Conservation (phyloP, 2,329 filamentous ascomycete genomes). For the Exophiala lecanii-corni region DNA sequence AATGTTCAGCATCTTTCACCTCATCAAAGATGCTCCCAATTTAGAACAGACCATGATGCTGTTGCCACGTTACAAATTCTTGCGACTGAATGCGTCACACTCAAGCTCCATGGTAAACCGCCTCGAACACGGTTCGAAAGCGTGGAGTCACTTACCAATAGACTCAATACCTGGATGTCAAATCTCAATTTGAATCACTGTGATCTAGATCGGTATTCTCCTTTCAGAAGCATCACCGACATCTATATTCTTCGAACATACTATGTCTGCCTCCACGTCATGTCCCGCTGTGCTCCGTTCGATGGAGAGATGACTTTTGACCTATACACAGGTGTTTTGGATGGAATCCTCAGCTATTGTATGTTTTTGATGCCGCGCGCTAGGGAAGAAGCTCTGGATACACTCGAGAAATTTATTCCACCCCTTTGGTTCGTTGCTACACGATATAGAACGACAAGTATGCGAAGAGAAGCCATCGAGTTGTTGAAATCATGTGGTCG, state of each 20-base stretch:
- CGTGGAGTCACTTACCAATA: constrained; percentile 8
- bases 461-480: constrained; percentile 12
- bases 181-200: no score
- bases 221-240: background rate
- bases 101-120: no score
- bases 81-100: background rate
- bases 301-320: constrained; percentile 13
- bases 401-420: constrained; percentile 9
- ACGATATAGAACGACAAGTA: constrained; percentile 11
- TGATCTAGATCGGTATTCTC: no score
- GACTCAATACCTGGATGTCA: constrained; percentile 17
- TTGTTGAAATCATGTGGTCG: constrained; percentile 11
- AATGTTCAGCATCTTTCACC: constrained; percentile 4
- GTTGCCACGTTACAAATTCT: no score
- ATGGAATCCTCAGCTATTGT: constrained; percentile 9
- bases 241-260: constrained; percentile 11
- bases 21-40: no score
- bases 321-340: constrained; percentile 7
- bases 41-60: no score
- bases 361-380: constrained; percentile 2
- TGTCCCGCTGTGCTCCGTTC: constrained; percentile 20
- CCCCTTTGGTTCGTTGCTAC: constrained; percentile 21
- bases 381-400: no score
- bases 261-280: constrained; percentile 9
- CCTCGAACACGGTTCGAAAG: constrained; percentile 16